Base-by-base conservation (phyloP, 306 rosid genomes). In the Fagus crenata region DNA sequence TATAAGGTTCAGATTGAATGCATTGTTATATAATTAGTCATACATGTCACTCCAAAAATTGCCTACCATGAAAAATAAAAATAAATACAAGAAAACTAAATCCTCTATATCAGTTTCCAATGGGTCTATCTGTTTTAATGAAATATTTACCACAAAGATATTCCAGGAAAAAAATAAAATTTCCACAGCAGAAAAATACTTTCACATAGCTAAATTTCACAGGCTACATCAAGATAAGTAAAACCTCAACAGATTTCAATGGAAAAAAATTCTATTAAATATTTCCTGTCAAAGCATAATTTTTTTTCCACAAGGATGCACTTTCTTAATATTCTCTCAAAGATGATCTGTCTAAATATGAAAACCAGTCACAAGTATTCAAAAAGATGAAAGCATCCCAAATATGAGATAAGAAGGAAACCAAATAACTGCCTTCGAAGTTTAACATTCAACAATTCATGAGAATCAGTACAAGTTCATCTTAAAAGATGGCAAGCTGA, bases 401-500 rank as follows among this genome's bases (percentile, higher is more conserved):
- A 77, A 53, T 54, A 59, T 56, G 65, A 14, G 7, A 22, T 17
- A 68, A 68, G 3, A 15, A 22, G 7, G 41, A 67, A 51, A 53
- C 55, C 14, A 40, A 32, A 59, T 61, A 61, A 49, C 18, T 55
- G 65, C 37, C 53, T 11, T 13, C 3, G n/a, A 71, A 42, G 59
- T 31, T 77, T 49, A 61, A 36, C 22, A 56, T 51, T 71, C 54
- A 69, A 39, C 7, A n/a, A 49, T 58, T 61, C 75, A 78, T 56
- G 67, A 53, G 3, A 43, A 31, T 58, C 53, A 83, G 33, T 75
- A 74, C 71, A 74, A 49, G 9, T 72, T 69, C 60, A 37, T 73
- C 76, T 15, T 7, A 37, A 69, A 80, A 82, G 18, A 72, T 9
- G 69, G 81, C 77, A 83, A 70, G 75, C n/a, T 28, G 40, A 40